Conservation (phyloP, 2,329 filamentous ascomycete genomes). For the Fusarium sp. region DNA sequence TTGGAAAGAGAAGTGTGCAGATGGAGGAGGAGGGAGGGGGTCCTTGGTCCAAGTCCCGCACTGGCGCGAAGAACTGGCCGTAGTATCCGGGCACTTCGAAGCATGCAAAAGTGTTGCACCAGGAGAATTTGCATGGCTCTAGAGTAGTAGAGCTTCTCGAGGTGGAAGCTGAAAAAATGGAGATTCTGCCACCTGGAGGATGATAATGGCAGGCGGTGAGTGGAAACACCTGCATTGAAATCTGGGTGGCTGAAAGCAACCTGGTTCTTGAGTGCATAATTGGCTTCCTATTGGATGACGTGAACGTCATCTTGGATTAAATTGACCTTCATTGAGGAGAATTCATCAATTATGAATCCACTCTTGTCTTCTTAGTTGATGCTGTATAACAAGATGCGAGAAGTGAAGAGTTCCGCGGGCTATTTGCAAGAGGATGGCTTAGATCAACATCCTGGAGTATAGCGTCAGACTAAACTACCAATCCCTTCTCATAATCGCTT, state of each 20-base stretch:
- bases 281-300: background rate
- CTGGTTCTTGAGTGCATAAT: background rate
- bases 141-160: constrained; percentile 7
- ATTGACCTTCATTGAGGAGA: background rate
- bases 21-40: background rate
- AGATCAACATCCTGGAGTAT: background rate
- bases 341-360: background rate
- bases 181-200: background rate
- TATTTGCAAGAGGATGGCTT: background rate
- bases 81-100: constrained; percentile 23
- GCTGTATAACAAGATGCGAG: background rate
- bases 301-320: background rate
- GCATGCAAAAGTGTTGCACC: constrained; percentile 32
- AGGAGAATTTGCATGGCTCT: constrained; percentile 24
- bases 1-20: background rate
- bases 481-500: background rate
- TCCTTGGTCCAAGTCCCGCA: constrained; percentile 5
- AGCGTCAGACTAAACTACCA: background rate
- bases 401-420: background rate
- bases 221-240: background rate
- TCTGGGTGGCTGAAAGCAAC: background rate
- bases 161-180: background rate
- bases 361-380: background rate
- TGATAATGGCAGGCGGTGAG: background rate
- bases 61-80: constrained; percentile 30